Conservation (phyloP, 139 green algal genomes). For the Picochlorum sp. region DNA sequence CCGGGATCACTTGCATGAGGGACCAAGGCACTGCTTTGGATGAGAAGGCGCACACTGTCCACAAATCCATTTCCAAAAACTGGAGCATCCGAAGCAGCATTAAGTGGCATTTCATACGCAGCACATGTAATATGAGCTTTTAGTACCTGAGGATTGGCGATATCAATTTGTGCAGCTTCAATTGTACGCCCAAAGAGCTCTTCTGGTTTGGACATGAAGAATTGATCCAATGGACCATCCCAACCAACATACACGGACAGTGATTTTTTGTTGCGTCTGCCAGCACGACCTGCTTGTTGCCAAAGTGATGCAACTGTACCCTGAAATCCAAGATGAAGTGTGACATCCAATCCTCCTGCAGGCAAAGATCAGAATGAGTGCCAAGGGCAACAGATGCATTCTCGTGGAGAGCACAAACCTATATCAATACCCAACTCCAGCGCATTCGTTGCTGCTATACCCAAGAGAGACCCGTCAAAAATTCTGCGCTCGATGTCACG, state of each 20-base stretch:
- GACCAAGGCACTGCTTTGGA: conserved; percentile 22
- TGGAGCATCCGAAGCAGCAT: conserved; percentile 17
- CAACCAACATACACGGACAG: conserved; percentile 81
- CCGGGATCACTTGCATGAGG: neutral
- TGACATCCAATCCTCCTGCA: conserved; percentile 67
- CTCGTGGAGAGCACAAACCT: neutral
- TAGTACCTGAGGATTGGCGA: conserved; percentile 58
- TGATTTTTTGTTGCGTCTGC: conserved; percentile 60
- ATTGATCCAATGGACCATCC: conserved; percentile 89
- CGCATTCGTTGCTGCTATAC: conserved; percentile 87
- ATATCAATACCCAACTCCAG: conserved; percentile 95
- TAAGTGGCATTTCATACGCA: conserved; percentile 54
- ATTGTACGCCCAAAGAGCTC: conserved; percentile 68
- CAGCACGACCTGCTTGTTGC: conserved; percentile 78
- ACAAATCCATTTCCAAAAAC: conserved; percentile 18
- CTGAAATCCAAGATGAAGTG: conserved; percentile 80
- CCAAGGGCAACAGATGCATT: neutral
- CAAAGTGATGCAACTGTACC: conserved; percentile 70
- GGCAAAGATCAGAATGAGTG: conserved; percentile 20
- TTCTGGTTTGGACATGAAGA: conserved; percentile 78
- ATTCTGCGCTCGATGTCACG: conserved; percentile 59
- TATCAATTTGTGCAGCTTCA: conserved; percentile 71
- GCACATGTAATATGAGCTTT: conserved; percentile 75
- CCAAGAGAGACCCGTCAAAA: conserved; percentile 45
- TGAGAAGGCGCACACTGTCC: neutral